Evolutionary conservation across 352 stramenopile species (phyloP).

Genomic region (Phytopythium montanum): DNA sequence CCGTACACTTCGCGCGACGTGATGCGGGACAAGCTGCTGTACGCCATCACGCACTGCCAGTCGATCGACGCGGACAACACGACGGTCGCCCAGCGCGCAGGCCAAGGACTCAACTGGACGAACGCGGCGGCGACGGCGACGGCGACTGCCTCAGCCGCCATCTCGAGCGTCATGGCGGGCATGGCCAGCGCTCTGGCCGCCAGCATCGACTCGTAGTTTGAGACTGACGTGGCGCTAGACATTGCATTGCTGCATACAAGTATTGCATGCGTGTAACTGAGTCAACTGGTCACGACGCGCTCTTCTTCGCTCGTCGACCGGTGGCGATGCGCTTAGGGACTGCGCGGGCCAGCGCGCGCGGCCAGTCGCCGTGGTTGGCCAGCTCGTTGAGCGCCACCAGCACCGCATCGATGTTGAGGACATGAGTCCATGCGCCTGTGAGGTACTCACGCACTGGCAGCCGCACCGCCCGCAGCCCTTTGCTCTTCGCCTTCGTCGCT

Average conservation of each 20-base stretch:
- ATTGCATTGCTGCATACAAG: constrained; percentile 3
- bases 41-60: constrained; percentile 87
- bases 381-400: constrained; percentile 72
- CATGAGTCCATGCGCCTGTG: constrained; percentile 40
- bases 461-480: constrained; percentile 31
- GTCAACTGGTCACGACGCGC: background rate
- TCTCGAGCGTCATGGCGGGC: constrained; percentile 63
- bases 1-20: constrained; percentile 72
- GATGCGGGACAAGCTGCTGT: constrained; percentile 82
- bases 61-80: constrained; percentile 89
- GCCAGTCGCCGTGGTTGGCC: constrained; percentile 64
- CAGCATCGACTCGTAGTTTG: constrained; percentile 2
- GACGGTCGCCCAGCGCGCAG: constrained; percentile 81
- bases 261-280: constrained; percentile 4
- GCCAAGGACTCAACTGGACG: constrained; percentile 86
- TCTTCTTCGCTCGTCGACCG: constrained; percentile 12
- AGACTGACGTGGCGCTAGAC: background rate
- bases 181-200: constrained; percentile 16
- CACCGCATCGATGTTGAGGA: constrained; percentile 82
- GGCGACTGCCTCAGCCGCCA: constrained; percentile 41
- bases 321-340: constrained; percentile 51
- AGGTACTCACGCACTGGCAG: constrained; percentile 70
- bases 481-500: constrained; percentile 27
- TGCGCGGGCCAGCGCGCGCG: constrained; percentile 44
- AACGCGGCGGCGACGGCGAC: constrained; percentile 28